These are phyloP conservation scores for Bonnemaisonia californica DNA, from an alignment of 31 red algal species.

Conservation along the genomic window DNA sequence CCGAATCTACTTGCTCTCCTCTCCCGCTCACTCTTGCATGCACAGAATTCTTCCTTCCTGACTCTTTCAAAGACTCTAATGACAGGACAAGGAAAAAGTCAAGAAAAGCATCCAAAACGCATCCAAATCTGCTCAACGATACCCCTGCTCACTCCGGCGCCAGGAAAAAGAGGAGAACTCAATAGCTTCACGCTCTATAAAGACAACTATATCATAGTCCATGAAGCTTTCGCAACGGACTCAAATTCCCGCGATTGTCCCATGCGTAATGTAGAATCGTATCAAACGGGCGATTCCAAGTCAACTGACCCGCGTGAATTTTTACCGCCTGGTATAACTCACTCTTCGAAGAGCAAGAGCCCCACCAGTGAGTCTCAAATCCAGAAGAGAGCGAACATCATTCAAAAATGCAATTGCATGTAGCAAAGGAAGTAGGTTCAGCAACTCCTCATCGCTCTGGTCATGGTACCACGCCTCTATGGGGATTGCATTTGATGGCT, in stretches of 20 bases:
- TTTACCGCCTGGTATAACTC: constrained; percentile 1
- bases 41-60: constrained; percentile 50
- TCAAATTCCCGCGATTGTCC: too few species aligned
- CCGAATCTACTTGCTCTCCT: not conserved
- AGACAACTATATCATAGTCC: too few species aligned
- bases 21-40: constrained; percentile 21
- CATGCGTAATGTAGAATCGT: too few species aligned
- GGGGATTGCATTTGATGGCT: constrained; percentile 84
- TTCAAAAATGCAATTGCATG: constrained; percentile 68
- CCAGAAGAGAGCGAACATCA: constrained; percentile 55
- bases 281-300: too few species aligned
- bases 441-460: constrained; percentile 80
- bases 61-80: constrained; percentile 55
- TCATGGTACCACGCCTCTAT: constrained; percentile 86
- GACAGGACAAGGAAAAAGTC: constrained; percentile 42
- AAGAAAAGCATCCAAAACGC: not conserved
- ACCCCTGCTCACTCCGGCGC: not conserved
- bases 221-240: too few species aligned
- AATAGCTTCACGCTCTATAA: too few species aligned
- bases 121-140: not conserved
- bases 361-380: constrained; percentile 52
- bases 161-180: not conserved
- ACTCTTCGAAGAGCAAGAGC: constrained; percentile 33
- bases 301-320: too few species aligned
- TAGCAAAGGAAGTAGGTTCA: constrained; percentile 68